A percentile compares a stretch with the other conserved stretches of the same genome.
phyloP scores from a whole-genome alignment of 2,329 filamentous ascomycete genomes.

The Phyllosticta ampelicida region DNA sequence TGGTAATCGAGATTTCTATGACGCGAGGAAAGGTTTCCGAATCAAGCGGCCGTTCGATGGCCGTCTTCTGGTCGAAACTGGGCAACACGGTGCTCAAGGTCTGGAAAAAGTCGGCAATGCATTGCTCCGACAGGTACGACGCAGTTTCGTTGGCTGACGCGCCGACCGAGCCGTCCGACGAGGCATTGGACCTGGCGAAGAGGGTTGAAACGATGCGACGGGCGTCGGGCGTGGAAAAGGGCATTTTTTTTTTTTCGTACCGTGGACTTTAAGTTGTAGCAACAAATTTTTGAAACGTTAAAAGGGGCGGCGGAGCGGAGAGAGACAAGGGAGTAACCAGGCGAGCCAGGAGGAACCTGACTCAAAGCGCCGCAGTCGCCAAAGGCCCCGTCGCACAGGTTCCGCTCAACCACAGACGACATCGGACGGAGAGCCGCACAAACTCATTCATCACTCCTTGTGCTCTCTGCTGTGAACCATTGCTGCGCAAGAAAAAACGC shows the following conservation, averaged over 20 bases:
- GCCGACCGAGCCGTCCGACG: not conserved
- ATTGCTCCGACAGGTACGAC: conserved; percentile 42
- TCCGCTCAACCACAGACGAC: not conserved
- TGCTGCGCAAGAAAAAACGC: not conserved
- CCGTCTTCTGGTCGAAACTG: conserved; percentile 38
- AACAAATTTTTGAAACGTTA: not conserved
- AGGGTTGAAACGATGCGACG: conserved; percentile 26
- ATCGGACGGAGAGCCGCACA: not conserved
- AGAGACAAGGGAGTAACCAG: not conserved
- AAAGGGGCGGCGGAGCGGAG: not conserved
- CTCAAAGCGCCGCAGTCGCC: not conserved
- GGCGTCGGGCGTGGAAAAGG: conserved; percentile 11
- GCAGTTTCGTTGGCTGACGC: conserved; percentile 11
- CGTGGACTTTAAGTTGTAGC: not conserved
- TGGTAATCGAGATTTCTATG: conserved; percentile 55
- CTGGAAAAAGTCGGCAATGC: conserved; percentile 45
- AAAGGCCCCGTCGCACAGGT: not conserved
- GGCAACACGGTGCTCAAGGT: conserved; percentile 40
- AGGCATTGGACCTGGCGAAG: conserved; percentile 27
- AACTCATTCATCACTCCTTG: not conserved
- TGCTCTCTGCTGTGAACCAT: not conserved
- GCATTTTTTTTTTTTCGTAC: not conserved
- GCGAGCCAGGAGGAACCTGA: not conserved
- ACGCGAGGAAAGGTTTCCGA: conserved; percentile 48
- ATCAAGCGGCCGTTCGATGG: conserved; percentile 45